Percentiles rank a stretch among this genome's conserved stretches.
These are phyloP conservation scores for Lactarius sanguifluus DNA, from an alignment of 768 basidiomycete genomes.

Conservation along the genomic window DNA sequence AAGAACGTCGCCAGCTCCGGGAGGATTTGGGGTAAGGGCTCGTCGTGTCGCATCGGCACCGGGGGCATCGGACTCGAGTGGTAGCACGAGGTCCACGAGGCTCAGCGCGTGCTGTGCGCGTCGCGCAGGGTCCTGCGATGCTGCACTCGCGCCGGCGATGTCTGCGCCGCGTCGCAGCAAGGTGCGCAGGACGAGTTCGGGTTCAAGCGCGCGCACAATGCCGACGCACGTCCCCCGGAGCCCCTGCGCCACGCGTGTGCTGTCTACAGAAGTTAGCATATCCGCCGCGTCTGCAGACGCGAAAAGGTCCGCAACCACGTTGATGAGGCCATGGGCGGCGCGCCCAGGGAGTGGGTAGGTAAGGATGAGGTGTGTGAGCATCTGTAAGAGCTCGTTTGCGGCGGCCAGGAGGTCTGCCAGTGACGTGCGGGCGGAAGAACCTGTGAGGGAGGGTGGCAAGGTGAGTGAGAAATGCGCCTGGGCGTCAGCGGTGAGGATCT, in stretches of 20 bases:
- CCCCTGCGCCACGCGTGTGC: slow-evolving; percentile 44
- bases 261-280: slow-evolving; percentile 41
- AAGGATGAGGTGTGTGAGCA: slow-evolving; percentile 49
- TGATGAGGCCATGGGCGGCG: slow-evolving; percentile 45
- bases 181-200: slow-evolving; percentile 54
- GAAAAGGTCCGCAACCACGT: slow-evolving; percentile 54
- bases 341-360: slow-evolving; percentile 53
- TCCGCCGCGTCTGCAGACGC: slow-evolving; percentile 51
- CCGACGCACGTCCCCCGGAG: slow-evolving; percentile 53
- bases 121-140: slow-evolving; percentile 52
- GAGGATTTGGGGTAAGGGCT: slow-evolving; percentile 57
- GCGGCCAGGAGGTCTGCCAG: slow-evolving; percentile 57
- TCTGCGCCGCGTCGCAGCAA: slow-evolving; percentile 52
- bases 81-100: slow-evolving; percentile 59
- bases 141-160: slow-evolving; percentile 30
- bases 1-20: slow-evolving; percentile 57
- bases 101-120: slow-evolving; percentile 55
- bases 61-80: slow-evolving; percentile 33
- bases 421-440: too few relatives aligned
- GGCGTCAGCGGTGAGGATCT: slow-evolving; percentile 53
- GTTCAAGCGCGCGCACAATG: slow-evolving; percentile 46
- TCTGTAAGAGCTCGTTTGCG: slow-evolving; percentile 50
- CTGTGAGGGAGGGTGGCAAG: slow-evolving; percentile 27
- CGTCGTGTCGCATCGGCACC: slow-evolving; percentile 45
- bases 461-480: slow-evolving; percentile 50